Base-by-base conservation (phyloP, 2,329 filamentous ascomycete species). In the Colletotrichum sp. region DNA sequence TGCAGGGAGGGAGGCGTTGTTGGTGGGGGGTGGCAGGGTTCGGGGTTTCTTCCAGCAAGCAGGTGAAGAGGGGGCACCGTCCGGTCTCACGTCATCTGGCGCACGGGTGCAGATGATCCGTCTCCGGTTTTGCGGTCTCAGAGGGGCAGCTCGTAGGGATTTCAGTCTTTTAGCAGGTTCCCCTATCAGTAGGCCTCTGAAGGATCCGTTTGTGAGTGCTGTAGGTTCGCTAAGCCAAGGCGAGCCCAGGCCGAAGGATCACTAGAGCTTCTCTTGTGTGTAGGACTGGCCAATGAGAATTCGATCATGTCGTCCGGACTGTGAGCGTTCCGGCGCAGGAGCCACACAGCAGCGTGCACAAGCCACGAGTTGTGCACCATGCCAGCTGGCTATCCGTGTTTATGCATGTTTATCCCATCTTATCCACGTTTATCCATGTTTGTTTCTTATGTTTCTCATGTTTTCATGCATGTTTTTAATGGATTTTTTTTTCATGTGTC, bases 51-150 rank as follows among this genome's bases (percentile, higher is more conserved):
- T 28, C 16, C 36, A 39, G 36, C 36, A 39, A 39, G 36, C 36
- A 39, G 36, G 36, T 39, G 36, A 39, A 39, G 36, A 39, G 36
- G 36, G 18, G 36, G 36, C 0, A 39, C 36, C 18, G 30, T 61
- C 28, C 27, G 16, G 32, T 72, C 73, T 75, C 69, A 75, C 68
- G 73, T 75, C 73, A 75, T 75, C 69, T 43, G n/a, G 69, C 72
- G 69, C 55, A 64, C 72, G 73, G 73, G 36, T 72, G 39, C 69
- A 62, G 36, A 67, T 34, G 39, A 67, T 75, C 73, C 73, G 62
- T 30, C 32, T 34, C 67, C 30, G 34, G 62, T 39, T 28, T 43
- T 13, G 58, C 28, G 58, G 28, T 36, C 28, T 32, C 28, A 22
- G 39, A 30, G 36, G 64, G 39, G 27, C 34, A 25, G 1, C 43